Evolutionary conservation across 176 grass and related monocot genomes (phyloP), one percentile per base, ranked within the genome.

Genomic region (Eleusine indica): DNA sequence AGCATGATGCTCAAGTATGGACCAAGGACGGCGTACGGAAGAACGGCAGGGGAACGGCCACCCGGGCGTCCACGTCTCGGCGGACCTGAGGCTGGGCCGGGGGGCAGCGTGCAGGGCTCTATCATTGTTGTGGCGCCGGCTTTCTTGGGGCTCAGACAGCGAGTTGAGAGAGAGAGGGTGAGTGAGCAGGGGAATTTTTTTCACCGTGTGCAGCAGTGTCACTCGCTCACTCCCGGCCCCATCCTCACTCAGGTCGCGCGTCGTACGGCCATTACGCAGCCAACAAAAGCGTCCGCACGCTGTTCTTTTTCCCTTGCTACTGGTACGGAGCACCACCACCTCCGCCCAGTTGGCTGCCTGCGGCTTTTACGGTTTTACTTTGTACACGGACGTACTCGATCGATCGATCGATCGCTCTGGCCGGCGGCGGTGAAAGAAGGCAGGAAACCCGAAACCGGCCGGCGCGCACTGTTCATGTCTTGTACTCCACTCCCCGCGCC

Each of bases 21-120:
- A 80, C 40, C 9, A 30, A 13, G 18, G 60, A 28, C 30, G 76
- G 22, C 6, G 78, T 89, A 84, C 70, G 70, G 82, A 44, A 40
- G 16, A 9, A 39, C 22, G 60, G 19, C 12, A 60, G 57, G 29
- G 81, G 76, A 21, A 79, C 21, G 81, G 70, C 61, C 70, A 62
- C 68, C 61, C 70, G 48, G 73, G 84, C 30, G 75, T 91, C 88
- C 79, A 85, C 86, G 91, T 86, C 82, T 71, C 64, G 72, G 67
- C 64, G 72, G 67, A 80, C 75, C 30, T 40, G 81, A 83, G 57
- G 56, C 19, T 62, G 66, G 52, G 49, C 78, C 19, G 19, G 70
- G 79, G 69, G 60, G 69, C 78, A 88, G 74, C 74, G 77, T 35
- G 76, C 42, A 77, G 78, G 70, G 70, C 72, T 40, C 9, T 70